Conservation (phyloP, 768 basidiomycete genomes). For the Macrolepiota dolichaula region DNA sequence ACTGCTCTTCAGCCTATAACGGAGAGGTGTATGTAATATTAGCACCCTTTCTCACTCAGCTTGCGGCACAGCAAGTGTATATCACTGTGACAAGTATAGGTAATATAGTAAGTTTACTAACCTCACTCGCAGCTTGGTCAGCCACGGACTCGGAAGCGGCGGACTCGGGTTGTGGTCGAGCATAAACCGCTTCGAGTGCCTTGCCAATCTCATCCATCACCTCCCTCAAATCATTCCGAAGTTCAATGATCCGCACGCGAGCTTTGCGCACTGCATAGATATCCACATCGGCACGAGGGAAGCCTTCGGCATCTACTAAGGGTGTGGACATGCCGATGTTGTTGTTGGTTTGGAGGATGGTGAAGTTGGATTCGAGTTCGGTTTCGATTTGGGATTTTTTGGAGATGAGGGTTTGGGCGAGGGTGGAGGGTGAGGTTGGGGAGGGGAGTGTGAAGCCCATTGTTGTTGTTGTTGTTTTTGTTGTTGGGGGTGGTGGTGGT, state of each 20-base stretch:
- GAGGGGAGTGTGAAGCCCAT: slow-evolving; percentile 50
- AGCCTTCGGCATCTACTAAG: slow-evolving; percentile 84
- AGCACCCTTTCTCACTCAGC: too few relatives aligned
- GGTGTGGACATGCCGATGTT: slow-evolving; percentile 64
- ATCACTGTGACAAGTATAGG: too few relatives aligned
- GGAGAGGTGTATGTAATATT: too few relatives aligned
- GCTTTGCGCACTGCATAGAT: slow-evolving; percentile 76
- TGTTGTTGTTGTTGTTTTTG: neutral
- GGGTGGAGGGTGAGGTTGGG: slow-evolving; percentile 44
- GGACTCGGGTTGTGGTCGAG: neutral
- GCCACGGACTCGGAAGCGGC: too few relatives aligned
- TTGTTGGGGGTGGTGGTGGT: too few relatives aligned
- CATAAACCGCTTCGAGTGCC: slow-evolving; percentile 68
- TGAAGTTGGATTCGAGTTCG: slow-evolving; percentile 59
- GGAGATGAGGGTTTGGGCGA: slow-evolving; percentile 61
- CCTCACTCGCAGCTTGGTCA: neutral
- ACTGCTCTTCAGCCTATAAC: slow-evolving; percentile 3
- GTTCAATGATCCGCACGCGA: slow-evolving; percentile 72
- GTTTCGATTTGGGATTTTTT: slow-evolving; percentile 72
- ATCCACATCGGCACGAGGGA: slow-evolving; percentile 85
- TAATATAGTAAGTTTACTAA: neutral
- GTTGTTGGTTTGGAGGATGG: slow-evolving; percentile 67
- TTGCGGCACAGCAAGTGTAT: too few relatives aligned
- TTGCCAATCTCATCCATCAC: slow-evolving; percentile 66
- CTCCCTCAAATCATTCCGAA: slow-evolving; percentile 72